Conservation (phyloP, 306 rosid species). For the Trifolium fragiferum region DNA sequence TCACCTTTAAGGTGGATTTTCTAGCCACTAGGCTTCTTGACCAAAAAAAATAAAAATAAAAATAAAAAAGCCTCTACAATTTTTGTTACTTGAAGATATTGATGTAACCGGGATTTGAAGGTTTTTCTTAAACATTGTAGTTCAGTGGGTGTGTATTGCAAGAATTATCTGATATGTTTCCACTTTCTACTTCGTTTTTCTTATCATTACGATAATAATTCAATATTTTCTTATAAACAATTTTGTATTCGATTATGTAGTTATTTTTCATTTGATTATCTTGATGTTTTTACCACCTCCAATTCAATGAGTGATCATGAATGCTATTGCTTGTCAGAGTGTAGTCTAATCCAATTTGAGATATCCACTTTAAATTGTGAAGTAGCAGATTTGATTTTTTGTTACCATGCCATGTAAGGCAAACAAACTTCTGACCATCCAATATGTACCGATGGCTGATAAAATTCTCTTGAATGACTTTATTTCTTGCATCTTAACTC, state of each 20-base stretch:
- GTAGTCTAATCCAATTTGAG: background rate
- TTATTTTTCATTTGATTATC: background rate
- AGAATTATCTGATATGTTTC: background rate
- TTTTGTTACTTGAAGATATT: background rate
- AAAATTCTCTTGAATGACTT: background rate
- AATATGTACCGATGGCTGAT: too few species aligned
- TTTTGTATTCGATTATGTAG: background rate
- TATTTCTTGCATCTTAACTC: background rate
- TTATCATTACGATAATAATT: background rate
- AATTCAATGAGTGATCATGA: background rate
- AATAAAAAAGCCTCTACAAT: background rate
- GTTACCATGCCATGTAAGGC: too few species aligned
- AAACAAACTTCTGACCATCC: too few species aligned
- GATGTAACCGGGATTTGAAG: conserved; percentile 17
- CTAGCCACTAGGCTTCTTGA: too few species aligned
- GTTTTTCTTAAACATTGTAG: background rate
- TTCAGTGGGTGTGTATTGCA: background rate
- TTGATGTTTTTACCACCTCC: background rate
- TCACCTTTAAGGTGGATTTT: too few species aligned
- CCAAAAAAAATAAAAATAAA: too few species aligned
- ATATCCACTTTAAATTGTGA: too few species aligned
- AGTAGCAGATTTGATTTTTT: too few species aligned
- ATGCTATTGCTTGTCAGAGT: conserved; percentile 2
- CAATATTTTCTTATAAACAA: background rate
- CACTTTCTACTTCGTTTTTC: too few species aligned